Evolutionary conservation across 805 yeast species (phyloP), one percentile per base, ranked within the genome.

Genomic region (Henningerozyma blattae): DNA sequence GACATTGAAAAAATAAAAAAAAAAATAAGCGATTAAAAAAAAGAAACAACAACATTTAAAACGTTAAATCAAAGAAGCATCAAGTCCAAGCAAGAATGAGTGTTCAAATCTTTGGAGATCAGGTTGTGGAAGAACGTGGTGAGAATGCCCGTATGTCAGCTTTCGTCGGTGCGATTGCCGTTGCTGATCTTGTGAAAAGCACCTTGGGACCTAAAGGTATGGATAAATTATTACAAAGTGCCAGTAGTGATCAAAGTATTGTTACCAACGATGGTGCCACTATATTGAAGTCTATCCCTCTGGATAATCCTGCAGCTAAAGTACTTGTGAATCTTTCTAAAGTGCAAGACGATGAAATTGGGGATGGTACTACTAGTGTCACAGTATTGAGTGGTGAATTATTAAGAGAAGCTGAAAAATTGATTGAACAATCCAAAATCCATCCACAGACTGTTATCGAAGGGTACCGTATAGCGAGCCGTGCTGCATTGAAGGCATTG

Each of bases 231-330:
- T 65, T 91, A 41, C 95, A 85, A 52, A 77, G 93, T 44, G 82
- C 95, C 15, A 70, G 86, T 4, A 73, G 91, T 28, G 84, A 83
- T 31, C 68, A 67, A 35, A 68, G 91, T 3, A 52, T 87, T 52
- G 87, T 91, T 26, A 91, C 99, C 32, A 91, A 91, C 57, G 99
- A 91, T 64, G 99, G 99, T 41, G 98, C 98, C 33, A 91, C 99
- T 3, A 91, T 91, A 43, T 65, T 91, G 44, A 86, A 87, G 51
- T 71, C 94, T 2, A 89, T 91, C 48, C 96, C 97, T 13, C 73
- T 91, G 45, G 95, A 87, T 54, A 89, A 91, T 50, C 97, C 97
- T 8, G 97, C 97, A 13, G 99, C 98, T 17, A 84, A 84, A 50
- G 89, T 89, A 36, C 66, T 91, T 44, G 98, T 93, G 22, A 94